Evolutionary conservation across 257 asterid species (phyloP).

Genomic region (Parsonsia alboflavescens): DNA sequence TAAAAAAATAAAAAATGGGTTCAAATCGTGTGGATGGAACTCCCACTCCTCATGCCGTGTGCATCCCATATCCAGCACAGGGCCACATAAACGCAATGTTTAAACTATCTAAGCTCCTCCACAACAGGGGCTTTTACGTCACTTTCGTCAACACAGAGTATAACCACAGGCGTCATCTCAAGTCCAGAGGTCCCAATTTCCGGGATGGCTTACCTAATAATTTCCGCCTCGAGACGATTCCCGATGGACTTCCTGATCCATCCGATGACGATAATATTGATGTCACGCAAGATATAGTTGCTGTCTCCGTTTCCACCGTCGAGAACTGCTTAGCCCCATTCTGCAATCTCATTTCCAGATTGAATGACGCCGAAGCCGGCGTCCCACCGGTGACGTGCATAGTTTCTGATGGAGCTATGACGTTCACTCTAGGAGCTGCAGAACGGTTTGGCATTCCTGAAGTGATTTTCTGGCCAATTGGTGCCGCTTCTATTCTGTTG

Average conservation of each 20-base stretch:
- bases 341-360: slow-evolving; percentile 31
- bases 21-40: not conserved
- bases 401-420: slow-evolving; percentile 48
- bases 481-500: slow-evolving; percentile 46
- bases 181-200: slow-evolving; percentile 18
- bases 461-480: slow-evolving; percentile 41
- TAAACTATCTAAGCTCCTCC: slow-evolving; percentile 22
- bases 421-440: slow-evolving; percentile 45
- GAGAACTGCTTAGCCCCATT: slow-evolving; percentile 44
- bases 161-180: slow-evolving; percentile 24
- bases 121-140: slow-evolving; percentile 23
- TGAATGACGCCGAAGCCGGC: slow-evolving; percentile 10
- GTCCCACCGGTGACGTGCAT: slow-evolving; percentile 50
- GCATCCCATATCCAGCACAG: slow-evolving; percentile 24
- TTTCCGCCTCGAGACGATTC: slow-evolving; percentile 22
- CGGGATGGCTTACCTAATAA: slow-evolving; percentile 18
- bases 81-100: slow-evolving; percentile 29
- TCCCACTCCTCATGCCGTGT: slow-evolving; percentile 18
- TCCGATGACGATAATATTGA: slow-evolving; percentile 17
- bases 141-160: slow-evolving; percentile 30
- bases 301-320: slow-evolving; percentile 35
- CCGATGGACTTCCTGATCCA: slow-evolving; percentile 27
- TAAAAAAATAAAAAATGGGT: not conserved
- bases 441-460: slow-evolving; percentile 42
- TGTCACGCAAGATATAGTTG: slow-evolving; percentile 26